Base-by-base conservation (phyloP, 2,329 filamentous ascomycete species). In the Fulvia fulva region DNA sequence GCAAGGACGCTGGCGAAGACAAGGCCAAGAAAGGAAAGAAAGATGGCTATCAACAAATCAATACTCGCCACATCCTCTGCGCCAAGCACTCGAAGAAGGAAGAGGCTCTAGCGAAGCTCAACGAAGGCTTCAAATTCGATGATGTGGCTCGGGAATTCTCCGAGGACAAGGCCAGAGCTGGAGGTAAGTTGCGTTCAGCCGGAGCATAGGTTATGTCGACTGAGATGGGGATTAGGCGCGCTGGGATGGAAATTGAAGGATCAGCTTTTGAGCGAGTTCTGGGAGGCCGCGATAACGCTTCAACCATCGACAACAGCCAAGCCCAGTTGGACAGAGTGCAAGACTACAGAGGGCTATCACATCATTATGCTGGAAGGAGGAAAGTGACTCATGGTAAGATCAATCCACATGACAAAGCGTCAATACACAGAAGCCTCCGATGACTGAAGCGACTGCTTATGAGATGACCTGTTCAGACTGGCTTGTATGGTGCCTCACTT, bases 21-120 rank as follows among this genome's bases (percentile, higher is more conserved):
- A 58, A 49, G 23, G 60, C 16, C 67, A 68, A 59, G 71, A 71
- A 54, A 73, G 82, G 63, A 88, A 87, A 69, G 76, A 84, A 23
- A 86, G 37, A 41, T 19, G 37, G 47, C 12, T 50, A 85, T 0
- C 85, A 87, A 67, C 80, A 80, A 58, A 88, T 91, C 75, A 89
- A 90, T 68, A 87, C 88, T 53, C 83, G 88, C 43, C 88, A 91
- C 73, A 90, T 91, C 59, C 73, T 89, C 77, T 91, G 89, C 67
- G 86, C 87, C 71, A 92, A 92, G 70, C 85, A 90, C 70, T 76
- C 78, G n/a, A 90, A 87, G 73, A 91, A 90, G 70, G 88, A 91
- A 69, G 86, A 90, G 70, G 89, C 89, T 0, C 72, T 91, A 16
- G 82, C 81, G 57, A 87, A 90, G 74, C 74, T 92, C 53, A 80